These are phyloP conservation scores for Metschnikowia sp. DNA, from an alignment of 805 yeast species.

Conservation along the genomic window DNA sequence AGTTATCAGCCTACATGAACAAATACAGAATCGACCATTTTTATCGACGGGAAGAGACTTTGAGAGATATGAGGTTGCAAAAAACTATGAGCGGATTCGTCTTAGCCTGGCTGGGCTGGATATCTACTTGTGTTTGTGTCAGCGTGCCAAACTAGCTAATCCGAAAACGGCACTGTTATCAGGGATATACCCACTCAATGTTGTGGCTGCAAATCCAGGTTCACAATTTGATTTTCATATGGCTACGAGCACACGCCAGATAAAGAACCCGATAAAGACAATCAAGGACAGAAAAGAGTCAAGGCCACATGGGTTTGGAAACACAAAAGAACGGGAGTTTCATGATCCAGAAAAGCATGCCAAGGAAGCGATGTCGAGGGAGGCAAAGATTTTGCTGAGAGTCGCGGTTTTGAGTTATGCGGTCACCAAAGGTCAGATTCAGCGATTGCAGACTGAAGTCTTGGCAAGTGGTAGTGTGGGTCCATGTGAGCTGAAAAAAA, in stretches of 20 bases:
- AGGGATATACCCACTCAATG: background rate
- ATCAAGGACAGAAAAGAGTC: background rate
- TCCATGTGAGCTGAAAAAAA: background rate
- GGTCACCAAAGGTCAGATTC: background rate
- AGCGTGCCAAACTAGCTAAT: background rate
- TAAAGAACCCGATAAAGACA: background rate
- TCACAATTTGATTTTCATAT: background rate
- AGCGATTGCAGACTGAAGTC: background rate
- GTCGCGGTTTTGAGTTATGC: background rate
- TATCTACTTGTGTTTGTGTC: background rate
- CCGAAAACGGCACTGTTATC: background rate
- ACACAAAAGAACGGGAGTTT: background rate
- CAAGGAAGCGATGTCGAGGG: background rate
- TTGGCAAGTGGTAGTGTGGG: background rate
- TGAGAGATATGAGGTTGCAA: too few species aligned
- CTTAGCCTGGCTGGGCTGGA: background rate
- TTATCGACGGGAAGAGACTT: too few species aligned
- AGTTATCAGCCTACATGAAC: too few species aligned
- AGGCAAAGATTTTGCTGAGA: background rate
- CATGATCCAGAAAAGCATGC: background rate
- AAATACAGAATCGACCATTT: too few species aligned
- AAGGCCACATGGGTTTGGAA: background rate
- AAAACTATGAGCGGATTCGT: background rate
- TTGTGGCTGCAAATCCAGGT: background rate
- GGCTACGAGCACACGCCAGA: background rate